phyloP scores from a whole-genome alignment of 129 eudicot genomes.

The Ambrosia artemisiifolia region DNA sequence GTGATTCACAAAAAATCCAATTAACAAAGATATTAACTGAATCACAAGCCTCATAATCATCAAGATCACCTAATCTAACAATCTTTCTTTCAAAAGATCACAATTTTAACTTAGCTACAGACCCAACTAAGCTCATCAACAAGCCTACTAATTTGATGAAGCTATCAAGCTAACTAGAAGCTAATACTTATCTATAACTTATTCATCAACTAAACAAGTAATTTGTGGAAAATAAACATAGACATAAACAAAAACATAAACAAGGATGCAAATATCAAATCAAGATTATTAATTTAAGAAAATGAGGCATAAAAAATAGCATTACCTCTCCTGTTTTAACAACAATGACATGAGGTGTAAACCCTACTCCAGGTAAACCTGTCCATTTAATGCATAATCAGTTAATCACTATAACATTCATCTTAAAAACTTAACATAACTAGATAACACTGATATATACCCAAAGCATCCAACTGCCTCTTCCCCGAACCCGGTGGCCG shows the following conservation, averaged over 20 bases:
- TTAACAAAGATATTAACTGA: not conserved
- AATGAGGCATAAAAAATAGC: not conserved
- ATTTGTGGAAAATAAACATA: not conserved
- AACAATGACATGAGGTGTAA: conserved; percentile 87
- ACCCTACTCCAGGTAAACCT: conserved; percentile 81
- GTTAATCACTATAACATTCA: not conserved
- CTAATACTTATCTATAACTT: not conserved
- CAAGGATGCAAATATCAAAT: conserved; percentile 9
- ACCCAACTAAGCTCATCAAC: not conserved
- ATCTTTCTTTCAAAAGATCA: not conserved
- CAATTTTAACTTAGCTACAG: not conserved
- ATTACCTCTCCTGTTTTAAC: conserved; percentile 80
- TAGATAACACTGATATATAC: conserved; percentile 26
- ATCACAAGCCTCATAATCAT: not conserved
- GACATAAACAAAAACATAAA: not conserved
- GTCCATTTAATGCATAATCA: conserved; percentile 4
- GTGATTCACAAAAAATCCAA: not conserved
- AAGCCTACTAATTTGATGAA: not conserved
- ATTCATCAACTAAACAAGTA: not conserved
- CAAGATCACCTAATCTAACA: not conserved
- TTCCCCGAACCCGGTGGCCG: conserved; percentile 85
- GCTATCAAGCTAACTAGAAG: not conserved
- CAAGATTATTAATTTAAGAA: not conserved
- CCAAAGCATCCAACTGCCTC: conserved; percentile 83
- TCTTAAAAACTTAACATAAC: not conserved